phyloP scores from a whole-genome alignment of 2,329 filamentous ascomycete genomes.

The Cladosporium sp. region DNA sequence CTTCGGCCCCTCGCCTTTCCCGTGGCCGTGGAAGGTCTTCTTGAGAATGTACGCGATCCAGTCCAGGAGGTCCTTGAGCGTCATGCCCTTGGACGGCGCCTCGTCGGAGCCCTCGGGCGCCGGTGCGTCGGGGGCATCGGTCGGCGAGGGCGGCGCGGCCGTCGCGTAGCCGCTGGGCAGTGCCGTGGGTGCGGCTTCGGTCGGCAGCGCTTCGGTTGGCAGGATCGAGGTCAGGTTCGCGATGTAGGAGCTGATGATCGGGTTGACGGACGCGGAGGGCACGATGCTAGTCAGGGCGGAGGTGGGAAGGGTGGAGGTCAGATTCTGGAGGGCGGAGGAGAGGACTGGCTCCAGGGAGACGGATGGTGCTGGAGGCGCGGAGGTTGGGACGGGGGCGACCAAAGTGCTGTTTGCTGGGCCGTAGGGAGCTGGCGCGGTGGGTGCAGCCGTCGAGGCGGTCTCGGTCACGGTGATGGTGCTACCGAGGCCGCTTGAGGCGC shows the following conservation, averaged over 20 bases:
- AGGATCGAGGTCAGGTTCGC: conserved; percentile 18
- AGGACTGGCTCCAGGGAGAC: conserved; percentile 16
- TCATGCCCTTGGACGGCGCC: conserved; percentile 13
- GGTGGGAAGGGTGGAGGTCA: conserved; percentile 15
- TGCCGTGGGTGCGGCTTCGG: conserved; percentile 15
- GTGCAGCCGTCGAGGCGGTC: neutral
- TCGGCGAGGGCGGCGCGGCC: conserved; percentile 5
- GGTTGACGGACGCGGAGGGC: conserved; percentile 17
- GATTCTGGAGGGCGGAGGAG: conserved; percentile 16
- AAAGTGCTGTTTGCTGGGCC: conserved; percentile 10
- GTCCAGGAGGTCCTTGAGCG: conserved; percentile 17
- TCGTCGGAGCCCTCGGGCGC: neutral
- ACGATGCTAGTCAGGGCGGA: conserved; percentile 15
- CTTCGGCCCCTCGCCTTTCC: neutral
- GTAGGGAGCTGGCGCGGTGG: neutral
- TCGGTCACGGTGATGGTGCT: neutral
- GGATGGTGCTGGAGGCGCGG: conserved; percentile 13
- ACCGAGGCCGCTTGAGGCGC: neutral
- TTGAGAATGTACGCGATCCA: conserved; percentile 19
- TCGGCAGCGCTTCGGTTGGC: conserved; percentile 14
- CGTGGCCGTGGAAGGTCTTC: conserved; percentile 6
- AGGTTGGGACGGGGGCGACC: conserved; percentile 4
- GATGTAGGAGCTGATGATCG: conserved; percentile 15
- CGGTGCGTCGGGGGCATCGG: conserved; percentile 11
- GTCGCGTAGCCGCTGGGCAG: conserved; percentile 14